Conservation (phyloP, 169 alveolate species). For the Plasmodium cynomolgi region DNA sequence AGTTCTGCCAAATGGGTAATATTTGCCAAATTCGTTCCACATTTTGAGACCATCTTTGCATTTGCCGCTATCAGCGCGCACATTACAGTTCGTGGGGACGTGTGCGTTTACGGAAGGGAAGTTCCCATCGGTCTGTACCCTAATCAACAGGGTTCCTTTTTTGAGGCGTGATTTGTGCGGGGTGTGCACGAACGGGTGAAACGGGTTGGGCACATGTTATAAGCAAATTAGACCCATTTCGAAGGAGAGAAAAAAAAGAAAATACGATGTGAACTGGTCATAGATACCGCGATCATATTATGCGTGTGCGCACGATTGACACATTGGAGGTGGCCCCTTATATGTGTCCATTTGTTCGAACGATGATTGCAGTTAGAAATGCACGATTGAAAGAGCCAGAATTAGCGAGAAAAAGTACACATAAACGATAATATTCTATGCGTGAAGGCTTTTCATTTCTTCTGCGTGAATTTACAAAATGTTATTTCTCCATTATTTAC, state of each 20-base stretch:
- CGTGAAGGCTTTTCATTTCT: background rate
- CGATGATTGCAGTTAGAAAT: background rate
- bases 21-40: background rate
- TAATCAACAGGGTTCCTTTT: background rate
- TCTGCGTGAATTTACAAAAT: background rate
- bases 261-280: background rate
- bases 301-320: background rate
- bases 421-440: background rate
- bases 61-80: background rate
- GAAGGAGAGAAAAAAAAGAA: background rate
- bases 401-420: background rate
- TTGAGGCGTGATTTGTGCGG: background rate
- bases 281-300: background rate
- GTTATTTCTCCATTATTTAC: background rate
- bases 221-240: background rate
- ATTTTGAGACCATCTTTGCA: background rate
- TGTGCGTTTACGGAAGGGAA: background rate
- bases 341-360: background rate
- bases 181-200: background rate
- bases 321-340: background rate
- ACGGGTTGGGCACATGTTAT: background rate
- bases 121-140: background rate
- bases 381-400: background rate
- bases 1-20: background rate
- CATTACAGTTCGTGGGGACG: background rate